Evolutionary conservation across 805 yeast genomes (phyloP).

Genomic region (Candida endomychidarum): DNA sequence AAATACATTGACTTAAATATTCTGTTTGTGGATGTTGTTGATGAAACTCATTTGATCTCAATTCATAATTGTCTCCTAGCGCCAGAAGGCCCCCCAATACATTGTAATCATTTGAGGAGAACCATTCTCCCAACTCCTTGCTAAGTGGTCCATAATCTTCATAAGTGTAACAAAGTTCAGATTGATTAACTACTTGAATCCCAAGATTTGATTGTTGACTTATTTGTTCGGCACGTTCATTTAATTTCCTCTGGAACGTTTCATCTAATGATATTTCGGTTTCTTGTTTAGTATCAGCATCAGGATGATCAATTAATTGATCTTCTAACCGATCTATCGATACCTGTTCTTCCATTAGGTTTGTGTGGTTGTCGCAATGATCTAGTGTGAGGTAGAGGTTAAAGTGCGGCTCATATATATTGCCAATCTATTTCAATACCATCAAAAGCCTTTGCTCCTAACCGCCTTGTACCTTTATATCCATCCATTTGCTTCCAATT

Average conservation of each 20-base stretch:
- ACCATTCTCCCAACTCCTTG: slow-evolving; percentile 41
- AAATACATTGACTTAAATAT: slow-evolving; percentile 4
- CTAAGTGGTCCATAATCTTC: slow-evolving; percentile 26
- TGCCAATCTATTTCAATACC: slow-evolving; percentile 42
- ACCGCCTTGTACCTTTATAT: slow-evolving; percentile 54
- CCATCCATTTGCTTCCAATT: slow-evolving; percentile 59
- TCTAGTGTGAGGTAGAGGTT: background rate
- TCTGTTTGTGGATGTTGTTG: background rate
- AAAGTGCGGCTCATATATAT: slow-evolving; percentile 1
- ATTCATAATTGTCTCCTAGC: slow-evolving; percentile 4
- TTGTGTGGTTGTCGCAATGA: background rate
- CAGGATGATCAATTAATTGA: slow-evolving; percentile 45
- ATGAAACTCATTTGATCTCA: no score
- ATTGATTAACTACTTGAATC: slow-evolving; percentile 22
- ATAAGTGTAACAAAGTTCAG: slow-evolving; percentile 31
- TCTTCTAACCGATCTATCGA: slow-evolving; percentile 50
- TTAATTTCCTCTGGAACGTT: slow-evolving; percentile 42
- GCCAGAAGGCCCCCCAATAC: slow-evolving; percentile 11
- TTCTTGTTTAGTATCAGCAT: slow-evolving; percentile 30
- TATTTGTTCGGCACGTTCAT: slow-evolving; percentile 43
- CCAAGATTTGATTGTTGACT: slow-evolving; percentile 13
- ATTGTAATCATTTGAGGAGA: slow-evolving; percentile 30
- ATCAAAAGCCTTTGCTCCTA: slow-evolving; percentile 57
- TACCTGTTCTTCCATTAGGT: slow-evolving; percentile 26
- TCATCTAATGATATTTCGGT: slow-evolving; percentile 35